Conservation (phyloP, 352 stramenopile genomes). For the Phytopythium boreale region DNA sequence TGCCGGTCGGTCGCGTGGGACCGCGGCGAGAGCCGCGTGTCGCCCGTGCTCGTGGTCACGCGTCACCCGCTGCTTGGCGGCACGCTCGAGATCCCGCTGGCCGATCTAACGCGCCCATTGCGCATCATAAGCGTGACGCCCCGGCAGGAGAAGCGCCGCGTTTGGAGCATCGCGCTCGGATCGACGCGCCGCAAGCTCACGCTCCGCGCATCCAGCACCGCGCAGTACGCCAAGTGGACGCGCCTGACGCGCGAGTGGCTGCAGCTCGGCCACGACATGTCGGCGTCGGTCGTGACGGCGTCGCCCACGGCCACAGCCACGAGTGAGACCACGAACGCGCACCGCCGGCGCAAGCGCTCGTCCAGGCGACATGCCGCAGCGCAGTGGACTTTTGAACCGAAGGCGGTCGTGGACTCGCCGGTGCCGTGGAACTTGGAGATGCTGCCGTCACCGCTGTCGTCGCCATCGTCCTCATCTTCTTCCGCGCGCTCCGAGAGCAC, state of each 20-base stretch:
- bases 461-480: background rate
- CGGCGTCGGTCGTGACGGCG: constrained; percentile 3
- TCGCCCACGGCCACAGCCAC: constrained; percentile 1
- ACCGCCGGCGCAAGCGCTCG: background rate
- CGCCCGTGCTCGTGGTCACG: constrained; percentile 5
- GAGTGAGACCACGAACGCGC: background rate
- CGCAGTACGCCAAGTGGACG: constrained; percentile 8
- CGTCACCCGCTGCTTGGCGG: constrained; percentile 5
- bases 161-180: background rate
- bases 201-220: constrained; percentile 7
- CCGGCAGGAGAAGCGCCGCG: background rate
- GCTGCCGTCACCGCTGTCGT: constrained; percentile 2
- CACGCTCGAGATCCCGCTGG: constrained; percentile 3
- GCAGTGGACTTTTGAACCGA: background rate
- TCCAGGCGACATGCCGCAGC: background rate
- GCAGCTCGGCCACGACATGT: constrained; percentile 4
- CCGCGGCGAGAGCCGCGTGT: background rate
- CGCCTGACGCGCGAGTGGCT: constrained; percentile 4
- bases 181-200: background rate
- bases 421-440: background rate
- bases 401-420: background rate
- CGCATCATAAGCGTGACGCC: background rate
- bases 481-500: background rate
- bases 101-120: background rate
- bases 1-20: constrained; percentile 4